These are phyloP conservation scores for Aureobasidium sp. DNA, from an alignment of 2,329 filamentous ascomycete species.

Conservation along the genomic window DNA sequence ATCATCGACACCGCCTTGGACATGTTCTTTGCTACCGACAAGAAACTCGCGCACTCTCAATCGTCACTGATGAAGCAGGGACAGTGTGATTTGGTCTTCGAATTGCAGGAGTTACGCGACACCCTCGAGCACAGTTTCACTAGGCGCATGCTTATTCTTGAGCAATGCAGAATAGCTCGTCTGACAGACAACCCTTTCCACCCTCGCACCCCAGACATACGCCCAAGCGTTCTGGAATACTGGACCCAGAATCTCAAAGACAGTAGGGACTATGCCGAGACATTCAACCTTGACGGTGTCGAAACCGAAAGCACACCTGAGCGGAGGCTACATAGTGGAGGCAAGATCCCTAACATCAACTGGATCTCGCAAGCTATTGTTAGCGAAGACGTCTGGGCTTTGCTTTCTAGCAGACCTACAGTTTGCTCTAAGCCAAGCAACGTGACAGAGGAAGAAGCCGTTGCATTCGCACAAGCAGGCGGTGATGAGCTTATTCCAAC, in stretches of 20 bases:
- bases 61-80: constrained; percentile 24
- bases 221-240: constrained; percentile 22
- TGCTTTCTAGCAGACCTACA: constrained; percentile 13
- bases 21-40: constrained; percentile 27
- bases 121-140: constrained; percentile 26
- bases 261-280: constrained; percentile 29
- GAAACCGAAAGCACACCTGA: constrained; percentile 14
- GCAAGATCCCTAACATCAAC: constrained; percentile 20
- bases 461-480: neutral
- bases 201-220: constrained; percentile 5
- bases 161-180: constrained; percentile 28
- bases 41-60: constrained; percentile 28
- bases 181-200: constrained; percentile 21
- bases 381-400: constrained; percentile 15
- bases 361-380: constrained; percentile 20
- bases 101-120: constrained; percentile 28
- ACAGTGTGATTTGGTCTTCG: constrained; percentile 32
- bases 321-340: constrained; percentile 17
- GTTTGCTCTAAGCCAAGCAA: constrained; percentile 8
- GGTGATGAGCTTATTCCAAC: neutral
- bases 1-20: constrained; percentile 24
- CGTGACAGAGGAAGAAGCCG: constrained; percentile 16
- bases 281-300: constrained; percentile 26
- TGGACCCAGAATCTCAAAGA: constrained; percentile 26
- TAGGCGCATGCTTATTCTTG: constrained; percentile 27